Evolutionary conservation across 2,329 filamentous ascomycete species (phyloP).

Genomic region (Monascus ruber): DNA sequence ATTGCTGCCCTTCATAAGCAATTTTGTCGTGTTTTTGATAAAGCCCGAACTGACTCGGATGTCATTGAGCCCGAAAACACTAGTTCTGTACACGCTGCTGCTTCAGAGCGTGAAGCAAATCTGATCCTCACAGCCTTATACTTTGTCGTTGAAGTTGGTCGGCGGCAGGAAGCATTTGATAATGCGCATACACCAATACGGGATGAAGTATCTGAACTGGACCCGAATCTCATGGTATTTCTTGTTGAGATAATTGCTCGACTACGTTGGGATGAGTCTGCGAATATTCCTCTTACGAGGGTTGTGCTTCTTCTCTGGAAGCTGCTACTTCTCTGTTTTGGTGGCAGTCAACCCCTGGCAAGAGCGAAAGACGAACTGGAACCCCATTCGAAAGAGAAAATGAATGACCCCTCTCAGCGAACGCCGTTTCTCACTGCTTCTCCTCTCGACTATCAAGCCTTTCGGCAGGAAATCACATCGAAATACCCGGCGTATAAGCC

Average conservation of each 20-base stretch:
- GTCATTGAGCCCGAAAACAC: slow-evolving; percentile 20
- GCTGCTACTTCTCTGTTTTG: slow-evolving; percentile 72
- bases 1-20: slow-evolving; percentile 26
- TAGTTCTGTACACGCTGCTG: slow-evolving; percentile 22
- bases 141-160: slow-evolving; percentile 30
- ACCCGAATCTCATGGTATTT: slow-evolving; percentile 59
- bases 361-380: slow-evolving; percentile 60
- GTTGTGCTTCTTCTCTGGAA: slow-evolving; percentile 87
- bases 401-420: slow-evolving; percentile 40
- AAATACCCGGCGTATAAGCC: slow-evolving; percentile 97
- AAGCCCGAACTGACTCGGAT: slow-evolving; percentile 18
- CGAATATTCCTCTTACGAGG: slow-evolving; percentile 49
- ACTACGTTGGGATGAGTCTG: slow-evolving; percentile 56
- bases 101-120: slow-evolving; percentile 30
- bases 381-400: slow-evolving; percentile 38
- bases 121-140: slow-evolving; percentile 34
- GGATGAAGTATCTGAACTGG: slow-evolving; percentile 40
- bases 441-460: slow-evolving; percentile 89
- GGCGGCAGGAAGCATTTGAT: slow-evolving; percentile 22
- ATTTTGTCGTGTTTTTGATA: slow-evolving; percentile 29
- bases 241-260: slow-evolving; percentile 59
- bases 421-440: slow-evolving; percentile 83
- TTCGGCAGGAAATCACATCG: slow-evolving; percentile 90
- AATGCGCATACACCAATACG: slow-evolving; percentile 13
- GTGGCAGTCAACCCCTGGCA: slow-evolving; percentile 61